phyloP scores from a whole-genome alignment of 257 asterid genomes.

The Solanum appendiculatum region DNA sequence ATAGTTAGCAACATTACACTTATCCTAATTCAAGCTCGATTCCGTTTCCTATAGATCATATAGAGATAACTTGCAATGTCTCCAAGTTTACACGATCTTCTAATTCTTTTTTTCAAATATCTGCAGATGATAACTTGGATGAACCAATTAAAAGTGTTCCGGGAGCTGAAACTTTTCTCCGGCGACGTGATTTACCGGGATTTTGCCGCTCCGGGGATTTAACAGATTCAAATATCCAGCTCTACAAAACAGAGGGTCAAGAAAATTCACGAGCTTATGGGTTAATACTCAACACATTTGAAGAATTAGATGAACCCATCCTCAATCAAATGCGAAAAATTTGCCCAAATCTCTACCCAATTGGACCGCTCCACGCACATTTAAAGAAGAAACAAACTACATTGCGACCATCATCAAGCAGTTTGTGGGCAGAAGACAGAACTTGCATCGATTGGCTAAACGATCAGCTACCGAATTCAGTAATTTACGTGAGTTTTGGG shows the following conservation, averaged over 20 bases:
- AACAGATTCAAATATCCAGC: slow-evolving; percentile 2
- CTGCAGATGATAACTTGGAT: slow-evolving; percentile 35
- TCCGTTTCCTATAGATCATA: background rate
- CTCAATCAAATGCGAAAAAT: slow-evolving; percentile 30
- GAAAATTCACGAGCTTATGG: slow-evolving; percentile 30
- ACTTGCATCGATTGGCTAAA: slow-evolving; percentile 40
- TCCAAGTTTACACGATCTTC: background rate
- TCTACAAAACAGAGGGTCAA: slow-evolving; percentile 13
- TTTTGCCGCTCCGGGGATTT: slow-evolving; percentile 11
- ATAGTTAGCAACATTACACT: background rate
- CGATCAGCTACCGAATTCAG: slow-evolving; percentile 26
- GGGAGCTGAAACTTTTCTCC: slow-evolving; percentile 19
- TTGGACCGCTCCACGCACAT: slow-evolving; percentile 59
- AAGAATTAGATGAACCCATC: slow-evolving; percentile 43
- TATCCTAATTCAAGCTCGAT: background rate
- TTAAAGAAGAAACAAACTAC: slow-evolving; percentile 6
- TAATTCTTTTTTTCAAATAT: background rate
- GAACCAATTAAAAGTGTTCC: slow-evolving; percentile 18
- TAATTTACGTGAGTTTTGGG: slow-evolving; percentile 50
- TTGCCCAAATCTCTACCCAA: slow-evolving; percentile 39
- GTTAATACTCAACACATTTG: slow-evolving; percentile 50
- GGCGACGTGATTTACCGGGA: slow-evolving; percentile 26
- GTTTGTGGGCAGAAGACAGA: slow-evolving; percentile 41
- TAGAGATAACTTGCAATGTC: background rate
- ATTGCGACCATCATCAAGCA: background rate